Percentiles rank a stretch among this genome's conserved stretches.
These are phyloP conservation scores for Leishmania martiniquensis DNA, from an alignment of 208 protist genomes.

Conservation along the genomic window DNA sequence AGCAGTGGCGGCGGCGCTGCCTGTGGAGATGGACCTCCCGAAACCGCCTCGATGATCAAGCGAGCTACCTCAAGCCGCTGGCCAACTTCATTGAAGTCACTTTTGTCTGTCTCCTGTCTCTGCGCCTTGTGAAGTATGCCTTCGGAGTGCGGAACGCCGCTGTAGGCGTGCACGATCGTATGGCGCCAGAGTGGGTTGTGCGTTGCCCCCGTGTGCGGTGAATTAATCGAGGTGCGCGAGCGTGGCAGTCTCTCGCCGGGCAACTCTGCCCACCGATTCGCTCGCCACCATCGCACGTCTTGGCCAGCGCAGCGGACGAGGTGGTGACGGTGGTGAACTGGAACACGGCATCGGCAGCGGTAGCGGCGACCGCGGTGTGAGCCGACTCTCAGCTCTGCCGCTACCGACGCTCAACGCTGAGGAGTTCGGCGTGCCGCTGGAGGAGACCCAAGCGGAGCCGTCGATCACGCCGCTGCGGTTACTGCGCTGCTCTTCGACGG, in stretches of 20 bases:
- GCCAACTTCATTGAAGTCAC: conserved; percentile 13
- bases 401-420: too few species aligned
- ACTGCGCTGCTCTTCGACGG: background rate
- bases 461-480: conserved; percentile 1
- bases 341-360: background rate
- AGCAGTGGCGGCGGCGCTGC: background rate
- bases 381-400: background rate
- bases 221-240: conserved; percentile 37
- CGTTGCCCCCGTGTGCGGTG: conserved; percentile 47
- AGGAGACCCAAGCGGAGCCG: too few species aligned
- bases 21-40: conserved; percentile 28
- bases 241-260: conserved; percentile 17
- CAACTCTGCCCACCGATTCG: conserved; percentile 1
- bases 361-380: background rate
- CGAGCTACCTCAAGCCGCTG: conserved; percentile 29
- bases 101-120: conserved; percentile 17
- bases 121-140: conserved; percentile 30
- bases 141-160: conserved; percentile 7
- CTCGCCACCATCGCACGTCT: background rate
- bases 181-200: conserved; percentile 5
- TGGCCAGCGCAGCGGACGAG: background rate
- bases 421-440: too few species aligned
- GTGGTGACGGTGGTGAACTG: background rate
- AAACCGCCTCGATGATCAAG: conserved; percentile 39
- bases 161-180: conserved; percentile 19